Percentiles rank a stretch among this genome's conserved stretches.
Evolutionary conservation across 228 moss, liverwort and hornwort species (phyloP).

Genomic region (Sphagnum magellanicum): DNA sequence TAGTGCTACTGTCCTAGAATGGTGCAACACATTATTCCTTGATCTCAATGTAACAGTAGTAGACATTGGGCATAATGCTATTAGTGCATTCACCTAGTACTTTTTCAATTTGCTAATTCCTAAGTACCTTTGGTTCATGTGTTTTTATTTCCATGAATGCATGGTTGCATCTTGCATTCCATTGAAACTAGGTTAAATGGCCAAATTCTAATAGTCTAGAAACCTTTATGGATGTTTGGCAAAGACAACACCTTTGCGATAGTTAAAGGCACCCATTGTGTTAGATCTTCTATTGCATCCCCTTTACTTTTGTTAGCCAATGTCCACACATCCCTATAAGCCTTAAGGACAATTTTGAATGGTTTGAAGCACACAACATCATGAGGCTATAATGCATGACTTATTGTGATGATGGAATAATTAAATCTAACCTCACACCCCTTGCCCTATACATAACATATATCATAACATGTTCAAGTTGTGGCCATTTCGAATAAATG

Average conservation of each 20-base stretch:
- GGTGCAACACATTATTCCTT: too few species aligned
- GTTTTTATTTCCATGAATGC: too few species aligned
- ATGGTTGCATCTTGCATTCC: background rate
- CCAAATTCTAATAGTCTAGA: background rate
- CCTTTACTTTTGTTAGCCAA: background rate
- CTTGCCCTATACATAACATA: background rate
- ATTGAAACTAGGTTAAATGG: background rate
- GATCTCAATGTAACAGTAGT: too few species aligned
- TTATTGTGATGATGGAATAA: too few species aligned
- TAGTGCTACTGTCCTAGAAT: too few species aligned
- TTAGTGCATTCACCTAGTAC: too few species aligned
- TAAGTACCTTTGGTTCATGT: too few species aligned
- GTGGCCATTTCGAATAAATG: background rate
- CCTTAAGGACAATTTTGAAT: background rate
- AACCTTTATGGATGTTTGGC: background rate
- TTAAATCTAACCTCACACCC: too few species aligned
- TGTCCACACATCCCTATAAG: background rate
- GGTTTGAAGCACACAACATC: background rate
- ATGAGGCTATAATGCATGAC: background rate
- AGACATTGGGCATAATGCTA: too few species aligned
- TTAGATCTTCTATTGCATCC: background rate
- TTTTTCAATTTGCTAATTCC: too few species aligned
- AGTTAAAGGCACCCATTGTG: background rate
- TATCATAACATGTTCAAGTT: background rate
- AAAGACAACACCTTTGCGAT: background rate